phyloP scores from a whole-genome alignment of 164 flowering plant species.

The Paratinospora sagittata region DNA sequence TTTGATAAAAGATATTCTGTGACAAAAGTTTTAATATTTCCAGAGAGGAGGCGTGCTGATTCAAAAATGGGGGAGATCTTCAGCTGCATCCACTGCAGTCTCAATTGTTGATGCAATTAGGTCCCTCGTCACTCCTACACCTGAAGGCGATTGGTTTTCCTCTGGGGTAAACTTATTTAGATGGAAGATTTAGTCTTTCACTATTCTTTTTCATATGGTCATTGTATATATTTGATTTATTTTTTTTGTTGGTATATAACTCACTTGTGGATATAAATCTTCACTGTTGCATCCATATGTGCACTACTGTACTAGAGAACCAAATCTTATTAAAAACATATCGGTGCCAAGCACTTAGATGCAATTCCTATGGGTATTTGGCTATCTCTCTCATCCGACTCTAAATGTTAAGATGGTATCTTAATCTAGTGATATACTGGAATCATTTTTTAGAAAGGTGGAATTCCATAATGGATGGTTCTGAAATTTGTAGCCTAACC shows the following conservation, averaged over 20 bases:
- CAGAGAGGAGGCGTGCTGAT: slow-evolving; percentile 95
- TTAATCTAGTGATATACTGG: too few relatives aligned
- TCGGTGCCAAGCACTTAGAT: neutral
- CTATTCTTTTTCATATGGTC: neutral
- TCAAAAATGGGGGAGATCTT: slow-evolving; percentile 98
- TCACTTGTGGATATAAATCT: neutral
- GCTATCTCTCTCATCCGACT: neutral
- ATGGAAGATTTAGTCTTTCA: neutral
- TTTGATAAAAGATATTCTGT: neutral
- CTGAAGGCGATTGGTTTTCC: slow-evolving; percentile 97
- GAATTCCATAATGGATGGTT: too few relatives aligned
- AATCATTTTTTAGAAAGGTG: too few relatives aligned
- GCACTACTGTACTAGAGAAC: neutral
- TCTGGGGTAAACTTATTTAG: slow-evolving; percentile 58
- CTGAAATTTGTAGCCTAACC: slow-evolving; percentile 8
- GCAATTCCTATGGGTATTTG: neutral
- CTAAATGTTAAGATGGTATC: neutral
- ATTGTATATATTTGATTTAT: too few relatives aligned
- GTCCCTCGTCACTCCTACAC: slow-evolving; percentile 87
- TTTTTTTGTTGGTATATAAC: neutral
- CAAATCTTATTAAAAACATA: too few relatives aligned
- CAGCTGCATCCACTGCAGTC: slow-evolving; percentile 97
- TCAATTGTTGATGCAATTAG: slow-evolving; percentile 85
- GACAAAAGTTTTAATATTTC: slow-evolving; percentile 9
- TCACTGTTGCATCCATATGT: neutral